These are phyloP conservation scores for Yarrowia bubula DNA, from an alignment of 805 yeast species.

Conservation along the genomic window DNA sequence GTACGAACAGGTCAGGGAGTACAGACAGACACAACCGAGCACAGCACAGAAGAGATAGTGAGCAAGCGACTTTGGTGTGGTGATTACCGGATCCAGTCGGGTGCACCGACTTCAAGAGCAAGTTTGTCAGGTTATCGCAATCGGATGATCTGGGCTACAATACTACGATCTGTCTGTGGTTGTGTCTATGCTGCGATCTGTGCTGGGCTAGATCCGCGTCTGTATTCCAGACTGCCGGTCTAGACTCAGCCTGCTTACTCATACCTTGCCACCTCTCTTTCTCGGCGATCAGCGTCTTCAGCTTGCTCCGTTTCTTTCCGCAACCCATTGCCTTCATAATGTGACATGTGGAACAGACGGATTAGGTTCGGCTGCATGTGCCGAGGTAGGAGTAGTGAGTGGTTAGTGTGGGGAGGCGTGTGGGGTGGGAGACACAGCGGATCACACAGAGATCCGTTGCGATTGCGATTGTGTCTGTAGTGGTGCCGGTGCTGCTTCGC, in stretches of 20 bases:
- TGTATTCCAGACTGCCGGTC: background rate
- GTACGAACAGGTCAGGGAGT: no score
- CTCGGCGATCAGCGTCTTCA: conserved; percentile 4
- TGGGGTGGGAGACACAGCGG: background rate
- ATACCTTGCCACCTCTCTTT: background rate
- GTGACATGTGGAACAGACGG: conserved; percentile 10
- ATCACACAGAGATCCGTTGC: background rate
- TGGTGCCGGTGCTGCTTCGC: background rate
- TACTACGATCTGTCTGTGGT: no score
- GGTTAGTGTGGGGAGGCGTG: background rate
- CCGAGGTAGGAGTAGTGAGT: conserved; percentile 12
- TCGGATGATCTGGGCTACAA: no score
- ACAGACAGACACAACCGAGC: no score
- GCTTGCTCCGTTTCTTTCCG: conserved; percentile 20
- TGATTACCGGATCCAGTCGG: no score
- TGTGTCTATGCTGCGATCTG: no score
- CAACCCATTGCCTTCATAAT: conserved; percentile 3
- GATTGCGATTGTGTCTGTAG: background rate
- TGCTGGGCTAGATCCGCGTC: no score
- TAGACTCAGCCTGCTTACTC: background rate
- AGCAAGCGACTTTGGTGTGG: no score
- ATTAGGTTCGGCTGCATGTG: conserved; percentile 16
- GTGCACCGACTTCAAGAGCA: background rate
- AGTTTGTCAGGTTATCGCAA: background rate
- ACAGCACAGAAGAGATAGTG: no score